Conservation (phyloP, 2,329 filamentous ascomycete species). For the Talaromyces pinophilus region DNA sequence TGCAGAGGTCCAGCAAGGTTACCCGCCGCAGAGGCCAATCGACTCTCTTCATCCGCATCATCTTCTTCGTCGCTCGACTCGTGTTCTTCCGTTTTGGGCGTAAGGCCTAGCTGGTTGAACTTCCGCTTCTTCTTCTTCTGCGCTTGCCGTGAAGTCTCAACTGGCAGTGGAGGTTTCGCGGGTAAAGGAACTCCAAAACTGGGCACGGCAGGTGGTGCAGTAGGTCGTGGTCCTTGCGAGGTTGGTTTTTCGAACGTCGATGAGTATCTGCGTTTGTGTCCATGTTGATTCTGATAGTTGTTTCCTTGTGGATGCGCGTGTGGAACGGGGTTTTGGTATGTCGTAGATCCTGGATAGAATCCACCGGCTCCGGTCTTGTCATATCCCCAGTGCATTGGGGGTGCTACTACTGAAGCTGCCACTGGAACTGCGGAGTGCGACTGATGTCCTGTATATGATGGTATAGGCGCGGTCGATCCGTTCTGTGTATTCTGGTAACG, state of each 20-base stretch:
- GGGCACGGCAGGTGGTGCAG: conserved; percentile 47
- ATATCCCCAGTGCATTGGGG: conserved; percentile 58
- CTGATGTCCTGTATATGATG: neutral
- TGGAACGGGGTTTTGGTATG: conserved; percentile 23
- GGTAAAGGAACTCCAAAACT: conserved; percentile 49
- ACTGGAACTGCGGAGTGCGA: conserved; percentile 4
- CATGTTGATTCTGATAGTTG: conserved; percentile 28
- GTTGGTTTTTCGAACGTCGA: conserved; percentile 41
- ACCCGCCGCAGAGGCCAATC: conserved; percentile 33
- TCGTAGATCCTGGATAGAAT: conserved; percentile 45
- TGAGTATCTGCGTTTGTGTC: conserved; percentile 41
- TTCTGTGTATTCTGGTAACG: neutral
- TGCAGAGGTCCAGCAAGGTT: conserved; percentile 38
- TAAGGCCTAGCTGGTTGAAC: conserved; percentile 51
- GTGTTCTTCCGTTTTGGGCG: conserved; percentile 48
- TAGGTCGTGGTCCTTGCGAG: conserved; percentile 33
- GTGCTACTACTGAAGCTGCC: conserved; percentile 50
- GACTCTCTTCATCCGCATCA: conserved; percentile 49
- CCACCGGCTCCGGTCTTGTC: conserved; percentile 53
- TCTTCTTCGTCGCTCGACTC: conserved; percentile 50
- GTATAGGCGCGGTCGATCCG: neutral
- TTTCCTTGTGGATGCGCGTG: conserved; percentile 29
- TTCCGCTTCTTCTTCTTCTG: conserved; percentile 47
- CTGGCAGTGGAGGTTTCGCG: conserved; percentile 43
- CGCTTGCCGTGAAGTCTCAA: conserved; percentile 36